A percentile compares a stretch with the other conserved stretches of the same genome.
Evolutionary conservation across 2,329 filamentous ascomycete genomes (phyloP).

Genomic region (Aureobasidium sp.): DNA sequence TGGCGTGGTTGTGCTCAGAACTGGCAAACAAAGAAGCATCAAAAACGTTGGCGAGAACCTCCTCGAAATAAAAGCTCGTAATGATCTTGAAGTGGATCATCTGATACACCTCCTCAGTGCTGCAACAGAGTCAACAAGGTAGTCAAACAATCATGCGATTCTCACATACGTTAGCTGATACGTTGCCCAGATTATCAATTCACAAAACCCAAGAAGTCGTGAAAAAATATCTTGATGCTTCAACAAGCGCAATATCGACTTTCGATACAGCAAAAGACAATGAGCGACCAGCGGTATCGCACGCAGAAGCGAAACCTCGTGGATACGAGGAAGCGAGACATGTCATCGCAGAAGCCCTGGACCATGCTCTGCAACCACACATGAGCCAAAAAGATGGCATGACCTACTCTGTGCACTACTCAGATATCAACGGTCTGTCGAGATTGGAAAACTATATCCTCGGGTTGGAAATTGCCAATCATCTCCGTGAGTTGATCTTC

Average conservation of each 20-base stretch:
- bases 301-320: constrained; percentile 21
- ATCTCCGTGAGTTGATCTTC: constrained; percentile 23
- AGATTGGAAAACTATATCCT: constrained; percentile 33
- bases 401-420: constrained; percentile 30
- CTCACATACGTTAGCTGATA: neutral
- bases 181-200: constrained; percentile 21
- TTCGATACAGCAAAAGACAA: constrained; percentile 28
- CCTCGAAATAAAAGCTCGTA: constrained; percentile 25
- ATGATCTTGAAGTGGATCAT: constrained; percentile 30
- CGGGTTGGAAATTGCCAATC: constrained; percentile 28
- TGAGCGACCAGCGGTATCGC: constrained; percentile 26
- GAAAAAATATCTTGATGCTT: constrained; percentile 25
- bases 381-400: constrained; percentile 19
- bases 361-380: constrained; percentile 24
- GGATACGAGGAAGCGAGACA: constrained; percentile 29
- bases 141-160: neutral
- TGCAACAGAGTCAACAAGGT: constrained; percentile 24
- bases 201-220: constrained; percentile 25
- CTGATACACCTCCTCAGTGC: constrained; percentile 27
- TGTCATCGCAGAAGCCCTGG: constrained; percentile 27
- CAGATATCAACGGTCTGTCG: constrained; percentile 31
- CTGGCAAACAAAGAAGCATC: constrained; percentile 24
- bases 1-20: constrained; percentile 27
- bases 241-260: constrained; percentile 25
- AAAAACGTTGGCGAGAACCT: constrained; percentile 22